Percentiles rank a stretch among this genome's conserved stretches.
These are phyloP conservation scores for Pseudomassariella vexata DNA, from an alignment of 2,329 filamentous ascomycete species.

Conservation along the genomic window DNA sequence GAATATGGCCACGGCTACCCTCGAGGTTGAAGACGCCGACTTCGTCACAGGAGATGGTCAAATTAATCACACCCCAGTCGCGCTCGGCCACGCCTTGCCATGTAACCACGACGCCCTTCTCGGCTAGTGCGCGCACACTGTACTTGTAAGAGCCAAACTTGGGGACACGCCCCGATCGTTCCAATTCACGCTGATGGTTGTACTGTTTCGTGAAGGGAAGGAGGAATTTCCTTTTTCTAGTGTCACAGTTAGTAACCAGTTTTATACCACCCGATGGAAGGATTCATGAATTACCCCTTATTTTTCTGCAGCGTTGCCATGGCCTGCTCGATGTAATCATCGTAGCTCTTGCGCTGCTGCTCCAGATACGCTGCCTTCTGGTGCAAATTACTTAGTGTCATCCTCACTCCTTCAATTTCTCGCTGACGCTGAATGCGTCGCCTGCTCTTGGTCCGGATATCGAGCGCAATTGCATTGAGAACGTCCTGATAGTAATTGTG, in stretches of 20 bases:
- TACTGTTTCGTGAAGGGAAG: conserved; percentile 98
- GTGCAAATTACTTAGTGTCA: conserved; percentile 69
- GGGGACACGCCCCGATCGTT: conserved; percentile 85
- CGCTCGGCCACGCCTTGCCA: conserved; percentile 79
- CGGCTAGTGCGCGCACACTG: conserved; percentile 77
- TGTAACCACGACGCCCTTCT: conserved; percentile 90
- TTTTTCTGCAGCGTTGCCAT: conserved; percentile 97
- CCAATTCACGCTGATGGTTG: conserved; percentile 94
- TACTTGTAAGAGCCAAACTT: conserved; percentile 99
- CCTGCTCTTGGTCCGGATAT: conserved; percentile 95
- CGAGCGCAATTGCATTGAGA: conserved; percentile 92
- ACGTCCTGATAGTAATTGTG: conserved; percentile 95
- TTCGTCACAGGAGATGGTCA: conserved; percentile 90
- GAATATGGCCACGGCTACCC: conserved; percentile 84
- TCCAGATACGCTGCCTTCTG: conserved; percentile 90
- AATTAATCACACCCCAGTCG: conserved; percentile 86
- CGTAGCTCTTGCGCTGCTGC: conserved; percentile 93
- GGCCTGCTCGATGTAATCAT: conserved; percentile 98
- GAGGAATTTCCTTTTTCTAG: conserved; percentile 82
- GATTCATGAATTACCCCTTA: conserved; percentile 60
- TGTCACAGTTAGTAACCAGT: conserved; percentile 39
- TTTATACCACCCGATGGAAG: conserved; percentile 1
- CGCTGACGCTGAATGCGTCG: conserved; percentile 85
- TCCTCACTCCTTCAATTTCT: conserved; percentile 77
- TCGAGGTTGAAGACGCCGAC: conserved; percentile 93